Percentiles rank a stretch among this genome's conserved stretches.
phyloP scores from a whole-genome alignment of 1,284 basidiomycete species.

The Heterobasidion parviporum region DNA sequence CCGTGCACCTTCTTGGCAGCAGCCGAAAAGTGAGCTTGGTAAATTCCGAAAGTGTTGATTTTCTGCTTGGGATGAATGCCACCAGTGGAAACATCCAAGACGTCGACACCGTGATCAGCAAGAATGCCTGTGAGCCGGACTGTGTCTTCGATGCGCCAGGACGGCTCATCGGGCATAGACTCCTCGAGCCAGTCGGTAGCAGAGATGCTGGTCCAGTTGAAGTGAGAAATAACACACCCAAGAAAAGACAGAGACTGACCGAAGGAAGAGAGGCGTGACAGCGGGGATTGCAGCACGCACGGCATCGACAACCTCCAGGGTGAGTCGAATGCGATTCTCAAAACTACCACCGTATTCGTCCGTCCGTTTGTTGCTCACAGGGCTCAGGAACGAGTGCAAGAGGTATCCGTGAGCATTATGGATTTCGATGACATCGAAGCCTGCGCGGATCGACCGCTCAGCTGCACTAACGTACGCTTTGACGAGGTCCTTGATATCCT shows the following conservation, averaged over 20 bases:
- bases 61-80: slow-evolving; percentile 36
- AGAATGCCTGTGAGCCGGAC: slow-evolving; percentile 39
- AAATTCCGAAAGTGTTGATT: slow-evolving; percentile 18
- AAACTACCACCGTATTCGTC: slow-evolving; percentile 49
- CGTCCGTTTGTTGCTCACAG: slow-evolving; percentile 41
- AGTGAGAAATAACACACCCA: slow-evolving; percentile 21
- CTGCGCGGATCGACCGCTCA: slow-evolving; percentile 31
- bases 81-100: slow-evolving; percentile 48
- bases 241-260: slow-evolving; percentile 31
- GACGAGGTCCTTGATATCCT: slow-evolving; percentile 39
- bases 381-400: slow-evolving; percentile 32
- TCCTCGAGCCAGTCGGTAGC: slow-evolving; percentile 53
- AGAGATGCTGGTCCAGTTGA: slow-evolving; percentile 29
- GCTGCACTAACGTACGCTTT: slow-evolving; percentile 39
- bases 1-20: slow-evolving; percentile 37
- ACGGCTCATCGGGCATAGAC: slow-evolving; percentile 29
- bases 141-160: slow-evolving; percentile 50
- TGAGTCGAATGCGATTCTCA: slow-evolving; percentile 42
- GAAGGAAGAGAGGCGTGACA: slow-evolving; percentile 39
- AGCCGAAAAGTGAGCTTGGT: slow-evolving; percentile 42
- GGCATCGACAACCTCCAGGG: slow-evolving; percentile 35
- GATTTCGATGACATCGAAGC: slow-evolving; percentile 49
- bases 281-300: slow-evolving; percentile 31
- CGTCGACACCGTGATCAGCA: slow-evolving; percentile 46
- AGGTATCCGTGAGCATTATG: slow-evolving; percentile 48